phyloP scores from a whole-genome alignment of 352 stramenopile genomes.

The Phytophthora pluvialis region DNA sequence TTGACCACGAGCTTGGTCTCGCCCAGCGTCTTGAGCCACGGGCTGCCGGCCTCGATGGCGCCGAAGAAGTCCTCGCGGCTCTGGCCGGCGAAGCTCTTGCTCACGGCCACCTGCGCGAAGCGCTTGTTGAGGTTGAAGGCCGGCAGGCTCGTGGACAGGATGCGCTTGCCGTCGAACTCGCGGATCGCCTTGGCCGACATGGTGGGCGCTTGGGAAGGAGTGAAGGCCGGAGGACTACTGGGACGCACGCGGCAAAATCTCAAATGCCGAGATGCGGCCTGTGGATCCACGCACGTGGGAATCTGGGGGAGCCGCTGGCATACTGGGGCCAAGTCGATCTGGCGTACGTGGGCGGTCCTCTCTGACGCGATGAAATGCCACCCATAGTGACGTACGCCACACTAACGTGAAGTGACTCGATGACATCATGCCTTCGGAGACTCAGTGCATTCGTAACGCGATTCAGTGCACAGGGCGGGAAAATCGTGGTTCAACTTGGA shows the following conservation, averaged over 20 bases:
- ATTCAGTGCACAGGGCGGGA: not conserved
- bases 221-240: conserved; percentile 14
- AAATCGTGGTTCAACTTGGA: not conserved
- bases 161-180: conserved; percentile 96
- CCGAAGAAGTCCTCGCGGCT: conserved; percentile 70
- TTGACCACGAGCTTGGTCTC: conserved; percentile 95
- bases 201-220: conserved; percentile 15
- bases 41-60: conserved; percentile 72
- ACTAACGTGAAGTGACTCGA: conserved; percentile 20
- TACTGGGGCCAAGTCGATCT: no score
- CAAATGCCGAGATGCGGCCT: conserved; percentile 48
- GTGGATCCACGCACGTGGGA: conserved; percentile 17
- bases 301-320: conserved; percentile 5
- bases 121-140: conserved; percentile 75
- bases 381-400: no score
- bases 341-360: no score
- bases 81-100: conserved; percentile 41
- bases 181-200: conserved; percentile 97
- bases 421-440: conserved; percentile 45
- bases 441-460: conserved; percentile 1
- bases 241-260: conserved; percentile 44
- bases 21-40: conserved; percentile 80
- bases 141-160: conserved; percentile 86
- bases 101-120: conserved; percentile 77
- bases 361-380: no score